These are phyloP conservation scores for Diaporthe vaccinii DNA, from an alignment of 2,329 filamentous ascomycete genomes.

Conservation along the genomic window DNA sequence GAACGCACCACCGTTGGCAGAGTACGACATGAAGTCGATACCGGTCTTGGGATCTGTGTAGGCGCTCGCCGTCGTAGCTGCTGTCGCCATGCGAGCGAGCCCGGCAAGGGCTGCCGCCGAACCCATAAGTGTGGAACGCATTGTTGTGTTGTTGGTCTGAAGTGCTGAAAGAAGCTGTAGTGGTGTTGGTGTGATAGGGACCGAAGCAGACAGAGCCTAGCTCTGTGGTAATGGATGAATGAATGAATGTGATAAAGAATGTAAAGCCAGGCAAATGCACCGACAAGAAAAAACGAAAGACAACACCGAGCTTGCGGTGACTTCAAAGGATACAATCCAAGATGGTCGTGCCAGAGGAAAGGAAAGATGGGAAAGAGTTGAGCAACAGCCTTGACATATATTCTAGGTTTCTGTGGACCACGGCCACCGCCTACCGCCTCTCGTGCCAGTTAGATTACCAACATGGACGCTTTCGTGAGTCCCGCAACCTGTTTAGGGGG, in stretches of 20 bases:
- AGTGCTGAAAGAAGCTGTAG: not conserved
- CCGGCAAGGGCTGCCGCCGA: slow-evolving; percentile 42
- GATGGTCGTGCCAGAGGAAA: slow-evolving; percentile 5
- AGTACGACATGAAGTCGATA: slow-evolving; percentile 58
- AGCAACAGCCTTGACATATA: not conserved
- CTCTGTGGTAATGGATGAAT: slow-evolving; percentile 15
- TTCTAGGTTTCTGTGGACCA: slow-evolving; percentile 18
- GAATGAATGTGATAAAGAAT: slow-evolving; percentile 26
- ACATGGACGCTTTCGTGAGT: not conserved
- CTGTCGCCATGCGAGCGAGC: slow-evolving; percentile 44
- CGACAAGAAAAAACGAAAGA: slow-evolving; percentile 5
- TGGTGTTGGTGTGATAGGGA: not conserved
- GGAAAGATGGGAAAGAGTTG: not conserved
- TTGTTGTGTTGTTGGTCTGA: slow-evolving; percentile 15
- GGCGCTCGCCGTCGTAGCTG: slow-evolving; percentile 44
- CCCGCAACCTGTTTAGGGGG: slow-evolving; percentile 1
- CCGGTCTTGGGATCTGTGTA: slow-evolving; percentile 54
- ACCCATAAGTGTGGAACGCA: slow-evolving; percentile 40
- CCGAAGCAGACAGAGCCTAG: slow-evolving; percentile 29
- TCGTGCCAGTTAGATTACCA: slow-evolving; percentile 1
- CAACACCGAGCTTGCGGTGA: slow-evolving; percentile 29
- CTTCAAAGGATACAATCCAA: slow-evolving; percentile 31
- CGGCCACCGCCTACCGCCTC: not conserved
- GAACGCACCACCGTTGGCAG: slow-evolving; percentile 52
- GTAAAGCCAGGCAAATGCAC: slow-evolving; percentile 19